These are phyloP conservation scores for Rhizopogon vesiculosus DNA, from an alignment of 768 basidiomycete species.

Conservation along the genomic window DNA sequence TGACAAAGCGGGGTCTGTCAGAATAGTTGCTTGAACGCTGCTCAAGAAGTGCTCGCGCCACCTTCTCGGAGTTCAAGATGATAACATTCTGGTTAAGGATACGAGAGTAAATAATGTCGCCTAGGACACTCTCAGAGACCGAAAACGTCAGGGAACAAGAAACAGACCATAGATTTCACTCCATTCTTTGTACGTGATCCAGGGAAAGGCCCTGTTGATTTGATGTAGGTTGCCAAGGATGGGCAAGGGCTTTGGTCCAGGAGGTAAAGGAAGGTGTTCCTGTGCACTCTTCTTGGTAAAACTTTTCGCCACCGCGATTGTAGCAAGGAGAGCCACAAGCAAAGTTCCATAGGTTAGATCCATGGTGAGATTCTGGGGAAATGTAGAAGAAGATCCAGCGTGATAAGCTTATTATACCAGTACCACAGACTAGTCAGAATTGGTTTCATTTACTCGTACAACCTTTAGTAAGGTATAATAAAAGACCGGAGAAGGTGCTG, in stretches of 20 bases:
- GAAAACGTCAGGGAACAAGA: neutral
- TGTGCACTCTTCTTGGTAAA: neutral
- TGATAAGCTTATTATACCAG: neutral
- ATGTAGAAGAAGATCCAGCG: neutral
- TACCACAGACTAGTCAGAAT: too few species aligned
- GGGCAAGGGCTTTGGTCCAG: constrained; percentile 43
- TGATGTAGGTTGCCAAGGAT: constrained; percentile 44
- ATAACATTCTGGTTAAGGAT: constrained; percentile 38
- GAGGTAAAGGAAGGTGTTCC: constrained; percentile 34
- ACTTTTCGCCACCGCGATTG: neutral
- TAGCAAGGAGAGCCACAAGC: neutral
- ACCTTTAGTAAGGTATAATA: neutral
- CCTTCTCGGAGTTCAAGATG: constrained; percentile 35
- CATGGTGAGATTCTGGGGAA: neutral
- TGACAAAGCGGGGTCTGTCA: constrained; percentile 30
- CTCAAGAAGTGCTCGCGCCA: constrained; percentile 36
- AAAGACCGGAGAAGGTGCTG: too few species aligned
- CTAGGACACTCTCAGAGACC: constrained; percentile 12
- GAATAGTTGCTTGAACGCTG: constrained; percentile 39
- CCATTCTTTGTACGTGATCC: constrained; percentile 24
- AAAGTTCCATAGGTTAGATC: neutral
- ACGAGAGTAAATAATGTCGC: constrained; percentile 37
- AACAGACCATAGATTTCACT: constrained; percentile 17
- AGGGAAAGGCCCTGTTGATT: constrained; percentile 27
- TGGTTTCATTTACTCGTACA: neutral